Evolutionary conservation across 371 early-diverging fungal genomes (phyloP), one percentile per base, ranked within the genome.

Genomic region (Haplosporangium sp.): DNA sequence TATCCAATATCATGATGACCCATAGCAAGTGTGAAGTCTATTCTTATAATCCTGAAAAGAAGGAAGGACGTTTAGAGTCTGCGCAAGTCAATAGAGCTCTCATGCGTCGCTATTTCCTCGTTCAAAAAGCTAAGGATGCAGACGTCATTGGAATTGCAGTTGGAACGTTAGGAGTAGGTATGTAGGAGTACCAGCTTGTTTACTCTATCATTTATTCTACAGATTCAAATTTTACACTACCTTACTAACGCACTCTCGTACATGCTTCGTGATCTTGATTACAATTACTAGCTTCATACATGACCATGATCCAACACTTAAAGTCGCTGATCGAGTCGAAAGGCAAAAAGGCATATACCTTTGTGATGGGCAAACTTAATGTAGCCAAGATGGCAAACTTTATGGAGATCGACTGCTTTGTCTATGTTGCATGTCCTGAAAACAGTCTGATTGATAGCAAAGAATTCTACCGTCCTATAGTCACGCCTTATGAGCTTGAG

Each of bases 321-420:
- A 94, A 96, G 83, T 85, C 87, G 40, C 71, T 96, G 59, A 91
- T 97, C 60, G 84, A 86, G n/a, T 83, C 88, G 1, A 87, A 90
- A 38, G 93, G 93, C 50, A 93, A 93, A 63, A 97, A 97, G 83
- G 90, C 91, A 2, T 97, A 97, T 69, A 84, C 94, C n/a, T 93
- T 98, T 73, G 93, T 95, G 1, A 94, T 97, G 84, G 98, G 98
- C 59, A 97, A 97, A 75, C 90, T 97, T 27, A 96, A 96, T 73
- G 95, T 95, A 3, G 95, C 96, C 65, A 98, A 98, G 83, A 92
- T 98, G 87, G 98, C 94, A 59, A 98, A 97, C 72, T 97, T 98
- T 69, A 89, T 94, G 84, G 98, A 97, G 83, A 92, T 97, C 50
- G 95, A 98, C 70, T 90, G 91, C 19, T 97, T 94, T 84, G 96